These are phyloP conservation scores for Urochloa ruziziensis DNA, from an alignment of 176 grass and related monocot genomes.

Conservation along the genomic window DNA sequence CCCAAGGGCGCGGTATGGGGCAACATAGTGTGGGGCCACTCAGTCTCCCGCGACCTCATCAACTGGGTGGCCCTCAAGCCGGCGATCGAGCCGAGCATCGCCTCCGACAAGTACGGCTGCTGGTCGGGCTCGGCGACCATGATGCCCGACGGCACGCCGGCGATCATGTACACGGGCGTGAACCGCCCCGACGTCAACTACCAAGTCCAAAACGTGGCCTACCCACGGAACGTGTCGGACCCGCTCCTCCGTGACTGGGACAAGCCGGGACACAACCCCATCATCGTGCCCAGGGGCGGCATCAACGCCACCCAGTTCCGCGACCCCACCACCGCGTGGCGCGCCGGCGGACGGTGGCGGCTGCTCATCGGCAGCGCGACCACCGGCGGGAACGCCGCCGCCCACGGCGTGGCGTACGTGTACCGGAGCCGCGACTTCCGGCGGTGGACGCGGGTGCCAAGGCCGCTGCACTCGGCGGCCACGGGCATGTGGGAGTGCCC, in stretches of 20 bases:
- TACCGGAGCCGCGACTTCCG: constrained; percentile 73
- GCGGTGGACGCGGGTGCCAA: constrained; percentile 49
- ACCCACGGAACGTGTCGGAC: constrained; percentile 54
- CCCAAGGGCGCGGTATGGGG: constrained; percentile 57
- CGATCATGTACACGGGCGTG: constrained; percentile 59
- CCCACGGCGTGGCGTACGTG: constrained; percentile 40
- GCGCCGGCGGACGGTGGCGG: constrained; percentile 49
- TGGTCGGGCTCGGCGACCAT: constrained; percentile 76
- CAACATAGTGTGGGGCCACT: constrained; percentile 80
- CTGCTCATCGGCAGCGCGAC: constrained; percentile 51
- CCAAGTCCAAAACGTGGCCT: constrained; percentile 70
- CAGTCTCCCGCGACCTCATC: constrained; percentile 64
- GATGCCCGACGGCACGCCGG: constrained; percentile 39
- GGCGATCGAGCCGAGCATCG: constrained; percentile 49
- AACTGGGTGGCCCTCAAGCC: constrained; percentile 64
- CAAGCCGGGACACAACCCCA: constrained; percentile 54
- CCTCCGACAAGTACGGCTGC: constrained; percentile 54
- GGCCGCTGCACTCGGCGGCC: constrained; percentile 55
- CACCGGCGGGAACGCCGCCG: neutral
- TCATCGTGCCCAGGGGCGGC: constrained; percentile 41
- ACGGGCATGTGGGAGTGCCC: constrained; percentile 90
- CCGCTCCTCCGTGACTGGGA: constrained; percentile 63
- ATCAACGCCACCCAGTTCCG: constrained; percentile 64
- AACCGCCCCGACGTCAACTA: constrained; percentile 29
- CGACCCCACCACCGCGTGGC: constrained; percentile 73